Base-by-base conservation (phyloP, 2,329 filamentous ascomycete species). In the Zymoseptoria passerinii region DNA sequence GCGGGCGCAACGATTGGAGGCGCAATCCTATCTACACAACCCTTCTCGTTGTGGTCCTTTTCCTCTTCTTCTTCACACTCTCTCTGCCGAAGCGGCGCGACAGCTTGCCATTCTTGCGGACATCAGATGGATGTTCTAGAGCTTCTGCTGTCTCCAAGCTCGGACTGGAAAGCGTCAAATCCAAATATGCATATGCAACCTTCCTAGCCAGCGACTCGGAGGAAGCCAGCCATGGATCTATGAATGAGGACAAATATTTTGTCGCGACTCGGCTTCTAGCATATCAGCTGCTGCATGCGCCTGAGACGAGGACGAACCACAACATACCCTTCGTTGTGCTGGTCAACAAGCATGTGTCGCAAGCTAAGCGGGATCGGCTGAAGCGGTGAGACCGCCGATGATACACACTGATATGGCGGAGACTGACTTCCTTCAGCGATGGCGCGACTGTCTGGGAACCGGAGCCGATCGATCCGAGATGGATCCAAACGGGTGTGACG, bases 271-370 rank as follows among this genome's bases (percentile, higher is more conserved):
- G 69, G 20, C 60, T 72, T 6, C 63, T 72, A 3, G 61, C 62
- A 10, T 71, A 70, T 58, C 69, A 71, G 50, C 59, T 72, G 19
- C 59, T 72, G 28, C 69, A 72, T 52, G 66, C 67, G 1, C 66
- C 65, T 5, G 67, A 70, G 40, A 71, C 70, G 7, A 60, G 61
- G 9, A 63, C 63, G 8, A 55, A 54, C 8, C 54, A 63, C 29
- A 54, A 63, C 29, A 66, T 68, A 23, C 70, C 70, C 1, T 67
- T 72, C 57, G 60, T 72, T 29, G 67, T 72, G 8, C 60, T 72
- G 23, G 69, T 70, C 23, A 68, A 66, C 8, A 49, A 63, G 18
- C 58, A 62, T 10, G 68, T 71, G 6, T 60, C 65, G 4, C 58
- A 66, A 49, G 52, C 53, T 7, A 68, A 70, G 52, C 64, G 65